A percentile compares a stretch with the other conserved stretches of the same genome.
Conservation (phyloP, 2,329 filamentous ascomycete species). For the Fusarium annulatum region DNA sequence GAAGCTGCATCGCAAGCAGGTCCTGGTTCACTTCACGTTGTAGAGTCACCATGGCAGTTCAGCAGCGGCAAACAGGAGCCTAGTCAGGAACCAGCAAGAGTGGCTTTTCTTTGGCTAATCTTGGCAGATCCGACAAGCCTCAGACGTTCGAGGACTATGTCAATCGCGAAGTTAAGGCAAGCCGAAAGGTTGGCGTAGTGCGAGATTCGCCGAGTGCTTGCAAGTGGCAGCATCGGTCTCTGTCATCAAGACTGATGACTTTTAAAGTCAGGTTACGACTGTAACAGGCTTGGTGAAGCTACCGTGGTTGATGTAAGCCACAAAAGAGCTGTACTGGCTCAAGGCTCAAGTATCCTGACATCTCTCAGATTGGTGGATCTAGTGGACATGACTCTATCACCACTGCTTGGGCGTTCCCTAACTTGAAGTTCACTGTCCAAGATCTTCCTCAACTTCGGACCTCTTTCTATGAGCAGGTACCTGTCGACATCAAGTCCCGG, state of each 20-base stretch:
- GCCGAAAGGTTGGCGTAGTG: conserved; percentile 20
- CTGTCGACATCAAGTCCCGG: conserved; percentile 45
- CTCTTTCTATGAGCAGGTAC: background rate
- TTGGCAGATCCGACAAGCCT: conserved; percentile 13
- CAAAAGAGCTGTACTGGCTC: background rate
- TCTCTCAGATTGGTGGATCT: conserved; percentile 41
- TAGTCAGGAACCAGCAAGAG: conserved; percentile 48
- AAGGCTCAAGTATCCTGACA: background rate
- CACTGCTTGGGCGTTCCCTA: conserved; percentile 39
- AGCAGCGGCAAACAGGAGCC: conserved; percentile 45
- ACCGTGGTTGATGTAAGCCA: conserved; percentile 45
- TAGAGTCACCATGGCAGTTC: conserved; percentile 47
- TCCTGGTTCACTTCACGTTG: conserved; percentile 46
- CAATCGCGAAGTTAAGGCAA: conserved; percentile 25
- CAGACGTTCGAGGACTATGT: conserved; percentile 27
- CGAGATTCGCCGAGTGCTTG: conserved; percentile 34
- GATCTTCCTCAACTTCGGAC: conserved; percentile 55
- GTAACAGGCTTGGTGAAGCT: conserved; percentile 39
- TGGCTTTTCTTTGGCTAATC: conserved; percentile 47
- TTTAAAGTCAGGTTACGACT: conserved; percentile 34
- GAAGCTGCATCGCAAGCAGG: conserved; percentile 21
- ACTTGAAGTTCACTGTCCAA: conserved; percentile 59
- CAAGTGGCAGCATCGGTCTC: background rate
- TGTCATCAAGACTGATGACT: conserved; percentile 9
- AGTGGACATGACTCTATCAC: conserved; percentile 40